These are phyloP conservation scores for Fusarium nurragi DNA, from an alignment of 2,329 filamentous ascomycete species.

Conservation along the genomic window DNA sequence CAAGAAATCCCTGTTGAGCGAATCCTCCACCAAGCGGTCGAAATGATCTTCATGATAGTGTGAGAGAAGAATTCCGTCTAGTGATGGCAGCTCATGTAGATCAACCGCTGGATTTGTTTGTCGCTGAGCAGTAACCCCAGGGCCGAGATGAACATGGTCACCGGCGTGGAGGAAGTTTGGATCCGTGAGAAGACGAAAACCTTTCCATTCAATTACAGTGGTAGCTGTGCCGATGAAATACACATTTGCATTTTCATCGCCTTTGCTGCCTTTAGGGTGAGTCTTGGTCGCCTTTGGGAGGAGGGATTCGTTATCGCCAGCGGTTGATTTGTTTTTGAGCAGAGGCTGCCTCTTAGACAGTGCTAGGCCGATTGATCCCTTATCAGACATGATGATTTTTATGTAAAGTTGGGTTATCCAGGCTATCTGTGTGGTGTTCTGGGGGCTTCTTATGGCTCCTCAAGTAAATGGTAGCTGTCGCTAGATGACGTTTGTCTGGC, in stretches of 20 bases:
- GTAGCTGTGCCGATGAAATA: constrained; percentile 67
- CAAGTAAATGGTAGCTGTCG: neutral
- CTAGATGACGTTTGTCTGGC: constrained; percentile 8
- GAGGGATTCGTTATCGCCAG: constrained; percentile 13
- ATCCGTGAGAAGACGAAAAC: constrained; percentile 64
- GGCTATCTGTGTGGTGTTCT: neutral
- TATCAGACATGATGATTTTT: constrained; percentile 18
- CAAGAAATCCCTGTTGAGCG: constrained; percentile 59
- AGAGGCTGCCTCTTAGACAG: constrained; percentile 22
- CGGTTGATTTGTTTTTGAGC: constrained; percentile 12
- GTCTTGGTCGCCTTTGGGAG: constrained; percentile 22
- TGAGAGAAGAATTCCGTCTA: constrained; percentile 68
- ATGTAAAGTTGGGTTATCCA: neutral
- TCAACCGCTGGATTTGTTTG: constrained; percentile 69
- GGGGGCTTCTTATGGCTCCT: neutral
- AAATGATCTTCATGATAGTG: constrained; percentile 69
- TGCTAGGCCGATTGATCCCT: constrained; percentile 11
- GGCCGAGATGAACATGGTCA: constrained; percentile 73
- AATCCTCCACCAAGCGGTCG: constrained; percentile 52
- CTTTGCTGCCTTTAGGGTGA: constrained; percentile 22
- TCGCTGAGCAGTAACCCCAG: constrained; percentile 65
- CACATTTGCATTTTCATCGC: constrained; percentile 48
- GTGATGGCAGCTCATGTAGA: constrained; percentile 65
- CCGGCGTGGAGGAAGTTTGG: constrained; percentile 73
- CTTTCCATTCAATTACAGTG: constrained; percentile 63